Conservation (phyloP, 768 basidiomycete species). For the Hypholoma fasciculare region DNA sequence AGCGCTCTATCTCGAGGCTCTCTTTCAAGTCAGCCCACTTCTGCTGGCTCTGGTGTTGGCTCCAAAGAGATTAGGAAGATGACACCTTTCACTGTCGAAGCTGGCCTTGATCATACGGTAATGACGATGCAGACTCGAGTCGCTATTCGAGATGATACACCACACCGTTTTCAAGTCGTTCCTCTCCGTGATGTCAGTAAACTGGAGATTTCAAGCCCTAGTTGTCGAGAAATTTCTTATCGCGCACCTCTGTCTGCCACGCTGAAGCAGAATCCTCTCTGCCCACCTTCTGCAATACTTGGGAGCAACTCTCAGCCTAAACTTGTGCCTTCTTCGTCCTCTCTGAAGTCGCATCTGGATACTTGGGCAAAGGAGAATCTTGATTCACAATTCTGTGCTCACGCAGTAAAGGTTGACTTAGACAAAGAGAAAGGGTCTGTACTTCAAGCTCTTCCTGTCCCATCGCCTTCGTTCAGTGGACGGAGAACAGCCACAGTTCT, state of each 20-base stretch:
- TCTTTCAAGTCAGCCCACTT: conserved; percentile 1
- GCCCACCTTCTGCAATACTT: conserved; percentile 12
- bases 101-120: conserved; percentile 18
- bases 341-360: conserved; percentile 2
- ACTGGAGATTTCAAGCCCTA: conserved; percentile 5
- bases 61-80: conserved; percentile 5
- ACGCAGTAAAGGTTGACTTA: neutral
- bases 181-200: conserved; percentile 36
- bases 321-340: conserved; percentile 3
- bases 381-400: neutral
- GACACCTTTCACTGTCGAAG: conserved; percentile 14
- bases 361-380: neutral
- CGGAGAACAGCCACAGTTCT: neutral
- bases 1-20: neutral
- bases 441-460: neutral
- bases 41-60: conserved; percentile 4
- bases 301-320: conserved; percentile 9
- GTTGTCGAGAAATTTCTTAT: conserved; percentile 1
- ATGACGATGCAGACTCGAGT: conserved; percentile 46
- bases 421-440: neutral
- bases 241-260: conserved; percentile 8
- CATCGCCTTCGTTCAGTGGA: neutral
- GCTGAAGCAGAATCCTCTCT: conserved; percentile 7
- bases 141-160: conserved; percentile 41
- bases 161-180: conserved; percentile 44